phyloP scores from a whole-genome alignment of 805 yeast species.

The Cyberlindnera nakhonratchasimensis region DNA sequence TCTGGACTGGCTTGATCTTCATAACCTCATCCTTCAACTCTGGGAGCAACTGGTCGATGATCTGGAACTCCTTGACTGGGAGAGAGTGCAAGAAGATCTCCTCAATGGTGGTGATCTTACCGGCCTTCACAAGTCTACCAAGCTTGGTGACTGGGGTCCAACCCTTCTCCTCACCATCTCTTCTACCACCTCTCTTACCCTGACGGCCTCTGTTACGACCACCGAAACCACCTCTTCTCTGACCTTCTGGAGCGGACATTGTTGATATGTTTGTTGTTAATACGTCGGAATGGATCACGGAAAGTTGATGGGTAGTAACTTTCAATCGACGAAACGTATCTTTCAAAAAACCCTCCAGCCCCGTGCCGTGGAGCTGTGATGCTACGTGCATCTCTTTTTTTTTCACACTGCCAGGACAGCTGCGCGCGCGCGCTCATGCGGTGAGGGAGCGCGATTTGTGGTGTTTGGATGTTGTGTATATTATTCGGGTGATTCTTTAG shows the following conservation, averaged over 20 bases:
- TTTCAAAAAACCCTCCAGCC: slow-evolving; percentile 2
- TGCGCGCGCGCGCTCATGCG: neutral
- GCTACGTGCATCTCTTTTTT: slow-evolving; percentile 5
- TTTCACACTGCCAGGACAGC: slow-evolving; percentile 1
- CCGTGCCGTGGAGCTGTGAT: neutral
- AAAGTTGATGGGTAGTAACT: slow-evolving; percentile 53
- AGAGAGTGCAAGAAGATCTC: slow-evolving; percentile 99
- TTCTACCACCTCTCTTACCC: slow-evolving; percentile 73
- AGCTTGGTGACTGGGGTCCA: slow-evolving; percentile 99
- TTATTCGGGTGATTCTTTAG: neutral
- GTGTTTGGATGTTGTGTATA: neutral
- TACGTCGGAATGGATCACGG: slow-evolving; percentile 49
- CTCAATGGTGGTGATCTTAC: slow-evolving; percentile 93
- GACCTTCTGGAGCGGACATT: slow-evolving; percentile 42
- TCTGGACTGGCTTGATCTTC: slow-evolving; percentile 99
- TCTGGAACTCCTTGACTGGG: slow-evolving; percentile 99
- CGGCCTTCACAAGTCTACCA: slow-evolving; percentile 99
- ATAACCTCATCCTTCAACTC: slow-evolving; percentile 96
- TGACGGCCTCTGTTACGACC: slow-evolving; percentile 57
- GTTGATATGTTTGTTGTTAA: slow-evolving; percentile 21
- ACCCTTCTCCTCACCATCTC: slow-evolving; percentile 93
- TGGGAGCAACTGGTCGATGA: slow-evolving; percentile 95
- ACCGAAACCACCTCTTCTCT: slow-evolving; percentile 52
- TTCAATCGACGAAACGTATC: slow-evolving; percentile 42
- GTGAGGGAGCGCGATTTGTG: neutral